phyloP scores from a whole-genome alignment of 2,329 filamentous ascomycete species.

The Diaporthe australafricana region DNA sequence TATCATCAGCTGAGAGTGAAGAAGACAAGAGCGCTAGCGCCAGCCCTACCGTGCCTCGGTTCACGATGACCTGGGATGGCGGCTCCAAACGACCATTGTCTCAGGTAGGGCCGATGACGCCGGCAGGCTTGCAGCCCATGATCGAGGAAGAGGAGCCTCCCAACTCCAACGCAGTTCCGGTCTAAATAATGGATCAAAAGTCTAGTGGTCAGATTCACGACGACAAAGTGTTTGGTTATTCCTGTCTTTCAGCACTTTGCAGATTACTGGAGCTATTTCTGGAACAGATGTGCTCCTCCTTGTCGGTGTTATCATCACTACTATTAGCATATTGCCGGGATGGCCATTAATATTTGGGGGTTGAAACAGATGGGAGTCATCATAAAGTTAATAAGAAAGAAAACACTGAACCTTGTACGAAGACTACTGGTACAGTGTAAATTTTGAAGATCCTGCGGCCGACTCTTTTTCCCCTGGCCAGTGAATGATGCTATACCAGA shows the following conservation, averaged over 20 bases:
- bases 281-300: no score
- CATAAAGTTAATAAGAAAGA: not conserved
- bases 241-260: not conserved
- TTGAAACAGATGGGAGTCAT: fast-evolving
- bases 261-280: not conserved
- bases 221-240: not conserved
- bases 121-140: constrained; percentile 9
- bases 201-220: not conserved
- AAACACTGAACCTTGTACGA: no score
- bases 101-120: not conserved
- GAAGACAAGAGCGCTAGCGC: not conserved
- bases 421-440: no score
- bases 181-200: not conserved
- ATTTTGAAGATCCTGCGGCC: not conserved
- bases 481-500: not conserved
- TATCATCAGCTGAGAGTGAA: constrained; percentile 1
- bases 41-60: not conserved
- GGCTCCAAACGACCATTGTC: not conserved
- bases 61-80: not conserved
- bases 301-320: not conserved
- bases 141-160: constrained; percentile 13
- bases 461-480: no score
- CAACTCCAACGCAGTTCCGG: not conserved
- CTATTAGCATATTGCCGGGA: not conserved
- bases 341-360: not conserved